Evolutionary conservation across 768 basidiomycete species (phyloP).

Genomic region (Russula griseocarnosa): DNA sequence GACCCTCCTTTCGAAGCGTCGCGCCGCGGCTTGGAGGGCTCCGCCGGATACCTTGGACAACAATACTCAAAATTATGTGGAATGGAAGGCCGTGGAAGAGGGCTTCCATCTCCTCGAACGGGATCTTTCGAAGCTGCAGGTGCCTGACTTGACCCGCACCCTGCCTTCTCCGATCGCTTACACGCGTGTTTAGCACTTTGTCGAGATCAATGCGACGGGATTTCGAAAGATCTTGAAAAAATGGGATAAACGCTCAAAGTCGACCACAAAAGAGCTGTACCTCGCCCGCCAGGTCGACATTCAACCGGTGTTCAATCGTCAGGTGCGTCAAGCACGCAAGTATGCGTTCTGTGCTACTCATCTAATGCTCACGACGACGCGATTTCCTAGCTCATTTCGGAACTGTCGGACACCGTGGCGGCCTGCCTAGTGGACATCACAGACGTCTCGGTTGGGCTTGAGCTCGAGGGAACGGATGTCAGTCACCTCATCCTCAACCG

Average conservation of each 20-base stretch:
- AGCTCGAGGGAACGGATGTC: constrained; percentile 73
- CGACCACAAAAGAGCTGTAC: constrained; percentile 94
- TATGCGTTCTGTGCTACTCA: constrained; percentile 1
- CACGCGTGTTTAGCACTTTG: constrained; percentile 64
- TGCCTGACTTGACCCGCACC: constrained; percentile 35
- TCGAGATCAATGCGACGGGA: constrained; percentile 95
- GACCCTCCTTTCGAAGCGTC: constrained; percentile 88
- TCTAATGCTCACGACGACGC: neutral
- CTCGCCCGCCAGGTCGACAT: constrained; percentile 95
- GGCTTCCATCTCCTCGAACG: constrained; percentile 92
- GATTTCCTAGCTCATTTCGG: constrained; percentile 73
- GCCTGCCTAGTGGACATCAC: constrained; percentile 76
- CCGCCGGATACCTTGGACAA: constrained; percentile 65
- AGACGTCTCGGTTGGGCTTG: constrained; percentile 67
- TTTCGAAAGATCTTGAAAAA: constrained; percentile 98
- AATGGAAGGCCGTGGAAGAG: constrained; percentile 96
- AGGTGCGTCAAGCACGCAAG: constrained; percentile 47
- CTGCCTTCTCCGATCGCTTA: constrained; percentile 25
- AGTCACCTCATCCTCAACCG: constrained; percentile 67
- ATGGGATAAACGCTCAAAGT: constrained; percentile 95
- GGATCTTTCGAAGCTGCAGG: constrained; percentile 93
- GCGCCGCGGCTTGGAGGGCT: constrained; percentile 71
- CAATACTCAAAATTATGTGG: constrained; percentile 61
- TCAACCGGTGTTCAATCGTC: constrained; percentile 96
- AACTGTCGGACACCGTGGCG: constrained; percentile 88